Evolutionary conservation across 2,329 filamentous ascomycete genomes (phyloP), one percentile per base, ranked within the genome.

Genomic region (Plenodomus lindquistii): DNA sequence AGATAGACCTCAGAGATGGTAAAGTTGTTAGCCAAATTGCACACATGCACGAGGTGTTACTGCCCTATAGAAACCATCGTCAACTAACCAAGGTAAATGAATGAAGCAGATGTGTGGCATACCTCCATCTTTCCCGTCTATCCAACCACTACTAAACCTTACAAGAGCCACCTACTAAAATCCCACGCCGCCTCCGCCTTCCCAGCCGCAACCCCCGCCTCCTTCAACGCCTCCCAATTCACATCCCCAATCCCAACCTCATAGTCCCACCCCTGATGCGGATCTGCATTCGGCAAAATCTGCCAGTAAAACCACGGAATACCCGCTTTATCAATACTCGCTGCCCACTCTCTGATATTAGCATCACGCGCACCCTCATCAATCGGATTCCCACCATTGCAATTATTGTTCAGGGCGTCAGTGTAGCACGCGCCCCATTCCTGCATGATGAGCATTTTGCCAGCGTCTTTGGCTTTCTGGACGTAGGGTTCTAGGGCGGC

Each of bases 121-220:
- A n/a, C 27, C 27, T 31, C 27, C 27, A 8, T 10, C 10, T 24
- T 10, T 13, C 4, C 11, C 15, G 4, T 8, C 4, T 13, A 31
- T 31, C 10, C 27, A 31, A 31, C 11, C 27, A 8, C 27, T n/a
- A 15, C 11, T 4, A 8, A 7, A 7, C 27, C 11, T 31, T 11
- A 31, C 27, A 31, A 31, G 11, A 31, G 27, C 6, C 6, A 31
- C 27, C 11, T 31, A 4, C 27, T 15, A 15, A 15, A 31, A 31
- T 31, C 27, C 36, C 36, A 18, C 36, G 16, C 19, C 8, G 19
- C n/a, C 18, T 50, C 50, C 10, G 50, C 50, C 42, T 42, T 43
- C 15, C 43, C 44, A 38, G 48, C 51, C 13, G 27, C 38, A 4
- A 51, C 8, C 4, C 48, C 44, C 3, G 46, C 47, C 6, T 38